Evolutionary conservation across 2,329 filamentous ascomycete species (phyloP).

Genomic region (Laburnicola sp.): DNA sequence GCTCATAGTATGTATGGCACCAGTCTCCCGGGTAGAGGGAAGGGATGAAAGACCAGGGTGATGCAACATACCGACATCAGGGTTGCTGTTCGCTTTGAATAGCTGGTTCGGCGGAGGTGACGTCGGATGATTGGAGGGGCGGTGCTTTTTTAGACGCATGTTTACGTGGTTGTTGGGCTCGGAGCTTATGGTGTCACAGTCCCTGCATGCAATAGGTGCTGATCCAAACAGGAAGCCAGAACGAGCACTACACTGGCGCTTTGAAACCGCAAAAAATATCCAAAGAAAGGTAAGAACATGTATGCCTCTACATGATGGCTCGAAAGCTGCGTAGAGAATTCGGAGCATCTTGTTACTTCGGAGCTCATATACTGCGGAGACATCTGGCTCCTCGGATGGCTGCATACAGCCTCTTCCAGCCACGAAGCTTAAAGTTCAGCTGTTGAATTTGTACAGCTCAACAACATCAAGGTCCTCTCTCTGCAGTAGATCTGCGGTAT

Average conservation of each 20-base stretch:
- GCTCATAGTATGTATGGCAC: not conserved
- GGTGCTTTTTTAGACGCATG: conserved; percentile 7
- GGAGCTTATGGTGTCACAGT: conserved; percentile 5
- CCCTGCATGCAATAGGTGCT: conserved; percentile 9
- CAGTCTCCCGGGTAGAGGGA: not conserved
- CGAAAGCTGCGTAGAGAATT: not conserved
- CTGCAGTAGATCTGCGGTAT: not conserved
- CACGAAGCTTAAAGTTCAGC: not conserved
- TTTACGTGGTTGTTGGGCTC: conserved; percentile 3
- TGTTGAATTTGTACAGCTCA: not conserved
- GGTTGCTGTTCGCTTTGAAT: conserved; percentile 6
- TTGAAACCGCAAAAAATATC: not conserved
- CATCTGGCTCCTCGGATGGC: not conserved
- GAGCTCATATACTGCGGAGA: not conserved
- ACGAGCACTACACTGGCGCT: not conserved
- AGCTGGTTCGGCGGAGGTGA: not conserved
- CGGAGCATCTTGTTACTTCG: too few species aligned
- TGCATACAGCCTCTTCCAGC: not conserved
- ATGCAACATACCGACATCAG: conserved; percentile 5
- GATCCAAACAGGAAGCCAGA: conserved; percentile 1
- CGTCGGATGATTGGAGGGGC: not conserved
- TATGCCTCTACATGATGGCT: not conserved
- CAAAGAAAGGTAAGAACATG: not conserved
- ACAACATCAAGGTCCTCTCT: not conserved
- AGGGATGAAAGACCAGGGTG: conserved; percentile 1